phyloP scores from a whole-genome alignment of 495 filamentous ascomycete genomes.

The Tuber brumale region DNA sequence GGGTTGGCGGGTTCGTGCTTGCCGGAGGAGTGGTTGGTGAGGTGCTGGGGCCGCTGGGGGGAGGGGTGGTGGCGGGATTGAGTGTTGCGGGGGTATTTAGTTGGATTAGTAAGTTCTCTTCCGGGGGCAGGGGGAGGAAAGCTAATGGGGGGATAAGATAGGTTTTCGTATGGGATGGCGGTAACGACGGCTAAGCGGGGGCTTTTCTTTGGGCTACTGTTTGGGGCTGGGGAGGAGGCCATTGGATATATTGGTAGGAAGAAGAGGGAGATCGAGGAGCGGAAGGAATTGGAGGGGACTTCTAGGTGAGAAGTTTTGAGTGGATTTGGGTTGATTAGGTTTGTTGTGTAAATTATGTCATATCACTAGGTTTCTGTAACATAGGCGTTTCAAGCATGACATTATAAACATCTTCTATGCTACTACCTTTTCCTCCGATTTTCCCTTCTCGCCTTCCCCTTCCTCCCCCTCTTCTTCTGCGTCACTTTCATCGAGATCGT shows the following conservation, averaged over 20 bases:
- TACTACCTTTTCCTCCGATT: neutral
- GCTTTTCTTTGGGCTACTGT: slow-evolving; percentile 66
- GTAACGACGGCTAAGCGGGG: slow-evolving; percentile 78
- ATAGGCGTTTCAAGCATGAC: neutral
- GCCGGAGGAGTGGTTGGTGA: slow-evolving; percentile 57
- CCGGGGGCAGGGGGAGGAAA: neutral
- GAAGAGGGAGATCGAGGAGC: slow-evolving; percentile 15
- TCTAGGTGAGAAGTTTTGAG: neutral
- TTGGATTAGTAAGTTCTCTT: slow-evolving; percentile 19
- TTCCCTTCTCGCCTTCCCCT: slow-evolving; percentile 8
- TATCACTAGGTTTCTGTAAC: neutral
- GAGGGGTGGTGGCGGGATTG: slow-evolving; percentile 66
- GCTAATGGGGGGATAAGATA: slow-evolving; percentile 50
- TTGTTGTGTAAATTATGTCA: neutral
- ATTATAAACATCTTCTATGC: slow-evolving; percentile 9
- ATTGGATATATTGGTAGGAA: slow-evolving; percentile 56
- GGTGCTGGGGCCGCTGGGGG: slow-evolving; percentile 69
- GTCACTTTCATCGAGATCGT: slow-evolving; percentile 62
- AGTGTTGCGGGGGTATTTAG: slow-evolving; percentile 80
- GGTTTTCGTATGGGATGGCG: slow-evolving; percentile 71
- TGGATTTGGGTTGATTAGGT: neutral
- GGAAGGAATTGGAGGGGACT: slow-evolving; percentile 15
- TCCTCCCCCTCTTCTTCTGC: slow-evolving; percentile 50
- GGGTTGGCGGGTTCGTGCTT: slow-evolving; percentile 60
- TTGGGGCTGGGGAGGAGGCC: slow-evolving; percentile 73